These are phyloP conservation scores for Dichomitus squalens DNA, from an alignment of 1,284 basidiomycete genomes.

Conservation along the genomic window DNA sequence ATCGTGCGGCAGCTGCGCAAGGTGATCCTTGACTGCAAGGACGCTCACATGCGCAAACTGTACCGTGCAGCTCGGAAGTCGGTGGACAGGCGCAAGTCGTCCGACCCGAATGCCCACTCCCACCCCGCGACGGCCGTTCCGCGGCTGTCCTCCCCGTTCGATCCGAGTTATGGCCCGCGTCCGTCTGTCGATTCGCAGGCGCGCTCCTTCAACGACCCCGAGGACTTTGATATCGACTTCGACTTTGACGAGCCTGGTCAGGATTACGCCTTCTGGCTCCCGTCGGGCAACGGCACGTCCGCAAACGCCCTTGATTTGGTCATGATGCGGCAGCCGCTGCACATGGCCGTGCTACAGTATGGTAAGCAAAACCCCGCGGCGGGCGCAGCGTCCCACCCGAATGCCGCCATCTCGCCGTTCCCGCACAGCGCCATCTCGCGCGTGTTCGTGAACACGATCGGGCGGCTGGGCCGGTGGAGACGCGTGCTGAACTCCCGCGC, in stretches of 20 bases:
- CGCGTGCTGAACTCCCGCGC: conserved; percentile 67
- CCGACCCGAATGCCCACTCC: conserved; percentile 4
- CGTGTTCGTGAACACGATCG: conserved; percentile 80
- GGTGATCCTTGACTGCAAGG: conserved; percentile 77
- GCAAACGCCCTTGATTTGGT: conserved; percentile 30
- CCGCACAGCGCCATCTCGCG: conserved; percentile 71
- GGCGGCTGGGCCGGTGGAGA: conserved; percentile 80
- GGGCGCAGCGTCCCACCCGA: conserved; percentile 35
- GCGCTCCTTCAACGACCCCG: conserved; percentile 42
- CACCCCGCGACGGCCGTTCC: neutral
- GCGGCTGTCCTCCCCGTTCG: conserved; percentile 26
- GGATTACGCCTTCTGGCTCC: conserved; percentile 21
- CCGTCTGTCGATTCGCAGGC: conserved; percentile 34
- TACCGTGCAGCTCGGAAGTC: conserved; percentile 22
- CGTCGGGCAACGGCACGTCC: conserved; percentile 13
- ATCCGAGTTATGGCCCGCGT: conserved; percentile 34
- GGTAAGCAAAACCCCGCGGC: conserved; percentile 40
- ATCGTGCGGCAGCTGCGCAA: conserved; percentile 82
- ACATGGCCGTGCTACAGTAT: conserved; percentile 43
- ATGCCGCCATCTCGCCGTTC: conserved; percentile 50
- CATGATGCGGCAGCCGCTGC: conserved; percentile 46
- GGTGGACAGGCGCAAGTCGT: conserved; percentile 17
- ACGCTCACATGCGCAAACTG: conserved; percentile 53
- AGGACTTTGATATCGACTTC: conserved; percentile 75
- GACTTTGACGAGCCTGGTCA: conserved; percentile 50